Evolutionary conservation across 805 yeast species (phyloP).

Genomic region (Candida awuae): DNA sequence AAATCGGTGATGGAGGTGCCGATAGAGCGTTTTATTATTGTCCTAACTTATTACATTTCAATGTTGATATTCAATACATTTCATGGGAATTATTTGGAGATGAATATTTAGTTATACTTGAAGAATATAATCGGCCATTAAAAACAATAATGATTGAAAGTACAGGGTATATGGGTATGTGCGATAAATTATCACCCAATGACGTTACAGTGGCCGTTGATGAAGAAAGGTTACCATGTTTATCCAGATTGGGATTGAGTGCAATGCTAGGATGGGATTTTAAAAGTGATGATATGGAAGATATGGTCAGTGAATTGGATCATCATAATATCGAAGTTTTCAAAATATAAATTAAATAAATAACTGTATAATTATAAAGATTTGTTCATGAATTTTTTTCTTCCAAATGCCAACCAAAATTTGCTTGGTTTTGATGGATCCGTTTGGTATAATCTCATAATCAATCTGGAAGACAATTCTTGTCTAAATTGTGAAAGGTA

Average conservation of each 20-base stretch:
- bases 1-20: conserved; percentile 56
- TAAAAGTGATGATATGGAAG: conserved; percentile 49
- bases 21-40: conserved; percentile 71
- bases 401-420: conserved; percentile 92
- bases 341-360: conserved; percentile 6
- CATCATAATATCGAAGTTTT: conserved; percentile 44
- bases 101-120: conserved; percentile 32
- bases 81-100: conserved; percentile 45
- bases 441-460: conserved; percentile 62
- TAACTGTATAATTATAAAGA: conserved; percentile 37
- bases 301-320: conserved; percentile 61
- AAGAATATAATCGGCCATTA: conserved; percentile 37
- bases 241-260: conserved; percentile 59
- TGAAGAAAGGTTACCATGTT: conserved; percentile 65
- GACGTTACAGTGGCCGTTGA: conserved; percentile 79
- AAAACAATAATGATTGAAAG: conserved; percentile 64
- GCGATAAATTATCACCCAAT: conserved; percentile 76
- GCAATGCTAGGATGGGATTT: conserved; percentile 83
- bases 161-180: conserved; percentile 80
- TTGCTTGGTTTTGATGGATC: conserved; percentile 64
- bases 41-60: conserved; percentile 57
- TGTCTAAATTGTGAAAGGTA: conserved; percentile 93
- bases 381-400: conserved; percentile 94
- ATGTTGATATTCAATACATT: conserved; percentile 74
- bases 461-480: conserved; percentile 75